A percentile compares a stretch with the other conserved stretches of the same genome.
These are phyloP conservation scores for Triticum monococcum DNA, from an alignment of 176 grass and related monocot species.

Conservation along the genomic window DNA sequence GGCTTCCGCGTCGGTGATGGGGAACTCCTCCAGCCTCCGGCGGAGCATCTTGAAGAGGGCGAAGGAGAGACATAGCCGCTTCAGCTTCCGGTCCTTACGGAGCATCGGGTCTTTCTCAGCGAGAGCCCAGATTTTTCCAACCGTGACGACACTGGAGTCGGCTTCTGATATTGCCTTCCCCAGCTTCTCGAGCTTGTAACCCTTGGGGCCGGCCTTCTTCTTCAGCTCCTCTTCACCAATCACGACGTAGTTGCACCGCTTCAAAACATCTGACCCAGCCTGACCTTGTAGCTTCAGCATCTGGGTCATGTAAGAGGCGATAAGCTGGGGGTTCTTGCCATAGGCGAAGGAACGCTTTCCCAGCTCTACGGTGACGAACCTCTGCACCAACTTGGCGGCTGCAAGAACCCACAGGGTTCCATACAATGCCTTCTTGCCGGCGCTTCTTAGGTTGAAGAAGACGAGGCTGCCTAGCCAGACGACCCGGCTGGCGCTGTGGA, in stretches of 20 bases:
- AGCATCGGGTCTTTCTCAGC: background rate
- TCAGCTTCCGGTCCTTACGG: background rate
- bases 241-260: background rate
- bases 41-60: conserved; percentile 8
- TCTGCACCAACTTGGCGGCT: background rate
- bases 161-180: too few species aligned
- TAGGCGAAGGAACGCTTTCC: background rate
- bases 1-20: background rate
- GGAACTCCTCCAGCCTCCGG: background rate
- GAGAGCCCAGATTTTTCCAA: background rate
- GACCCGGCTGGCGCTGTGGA: background rate
- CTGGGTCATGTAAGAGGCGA: background rate
- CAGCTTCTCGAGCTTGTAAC: background rate
- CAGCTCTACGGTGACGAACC: background rate
- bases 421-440: background rate
- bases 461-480: background rate
- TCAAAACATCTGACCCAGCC: background rate
- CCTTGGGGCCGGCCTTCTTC: background rate
- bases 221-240: conserved; percentile 1
- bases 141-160: background rate
- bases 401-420: background rate
- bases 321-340: background rate
- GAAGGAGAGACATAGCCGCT: conserved; percentile 24
- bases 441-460: too few species aligned
- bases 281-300: background rate